Evolutionary conservation across 306 rosid species (phyloP), one percentile per base, ranked within the genome.

Genomic region (Phaseolus lunatus): DNA sequence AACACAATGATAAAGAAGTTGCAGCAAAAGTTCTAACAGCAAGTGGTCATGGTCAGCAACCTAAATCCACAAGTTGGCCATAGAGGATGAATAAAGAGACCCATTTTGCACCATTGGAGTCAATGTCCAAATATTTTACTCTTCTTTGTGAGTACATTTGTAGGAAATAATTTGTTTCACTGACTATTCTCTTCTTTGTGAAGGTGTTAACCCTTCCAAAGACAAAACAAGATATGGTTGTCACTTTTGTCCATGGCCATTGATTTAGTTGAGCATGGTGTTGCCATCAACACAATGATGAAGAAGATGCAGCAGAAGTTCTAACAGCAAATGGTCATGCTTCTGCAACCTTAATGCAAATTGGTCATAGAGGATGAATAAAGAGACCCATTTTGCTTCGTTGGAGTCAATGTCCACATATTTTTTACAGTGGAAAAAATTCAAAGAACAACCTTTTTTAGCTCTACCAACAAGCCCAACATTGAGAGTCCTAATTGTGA

Each of bases 71-170:
- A 15, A 61, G 16, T 31, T 29, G 67, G 44, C 43, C 9, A 35
- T 18, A 33, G 47, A 16, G 13, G 26, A 63, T 63, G 69, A 63
- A 18, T 33, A 8, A 3, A 33, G 47, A 8, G 13, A 31, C 18
- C 69, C 22, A 63, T 63, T 63, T 67, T 20, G 12, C 52, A 4
- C 11, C 29, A 41, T 66, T 66, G 71, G 71, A 39, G 10, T 12
- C 18, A 37, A 31, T 31, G 4, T 31, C 35, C 35, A 31, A 31
- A 31, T 31, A 5, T 4, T 31, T 31, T 31, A 29, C 33, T 31
- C 35, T 31, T 31, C 35, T 64, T 12, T 37, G 13, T 64, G 70
- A 15, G 22, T 64, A 13, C 27, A 35, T 35, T 9, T 33, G 47
- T 63, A n/a, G 48, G 39, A 63, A 35, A 14, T 10, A 16, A 16